A percentile compares a stretch with the other conserved stretches of the same genome.
phyloP scores from a whole-genome alignment of 2,329 filamentous ascomycete genomes.

The Aspergillus quadricinctus region DNA sequence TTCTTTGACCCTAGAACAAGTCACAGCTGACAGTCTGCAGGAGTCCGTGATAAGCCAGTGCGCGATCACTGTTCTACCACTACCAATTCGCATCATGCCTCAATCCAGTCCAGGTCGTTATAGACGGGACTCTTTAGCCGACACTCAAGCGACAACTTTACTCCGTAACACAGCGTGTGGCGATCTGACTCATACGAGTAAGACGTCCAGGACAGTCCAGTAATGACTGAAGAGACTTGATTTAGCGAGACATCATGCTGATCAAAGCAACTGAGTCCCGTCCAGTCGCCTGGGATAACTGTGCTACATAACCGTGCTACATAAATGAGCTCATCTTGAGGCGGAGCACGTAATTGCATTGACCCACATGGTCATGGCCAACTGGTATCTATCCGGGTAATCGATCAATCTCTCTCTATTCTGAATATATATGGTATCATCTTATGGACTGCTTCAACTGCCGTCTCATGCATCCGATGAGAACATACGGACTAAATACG shows the following conservation, averaged over 20 bases:
- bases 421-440: neutral
- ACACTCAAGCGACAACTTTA: too few species aligned
- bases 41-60: too few species aligned
- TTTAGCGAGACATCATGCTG: neutral
- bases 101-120: too few species aligned
- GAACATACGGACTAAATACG: too few species aligned
- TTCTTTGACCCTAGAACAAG: too few species aligned
- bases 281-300: too few species aligned
- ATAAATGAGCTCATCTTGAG: slow-evolving; percentile 9
- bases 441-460: neutral
- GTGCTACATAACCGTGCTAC: neutral
- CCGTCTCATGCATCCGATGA: neutral
- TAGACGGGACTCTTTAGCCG: too few species aligned
- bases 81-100: neutral
- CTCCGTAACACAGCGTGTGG: too few species aligned
- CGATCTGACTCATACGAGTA: neutral
- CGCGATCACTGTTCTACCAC: neutral
- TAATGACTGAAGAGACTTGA: neutral
- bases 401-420: slow-evolving; percentile 2
- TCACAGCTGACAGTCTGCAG: too few species aligned
- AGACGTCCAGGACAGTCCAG: too few species aligned
- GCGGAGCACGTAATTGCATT: slow-evolving; percentile 6
- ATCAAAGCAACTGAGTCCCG: neutral
- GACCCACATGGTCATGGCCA: neutral
- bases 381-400: neutral